phyloP scores from a whole-genome alignment of 169 alveolate species.

The Eimeria zaria region DNA sequence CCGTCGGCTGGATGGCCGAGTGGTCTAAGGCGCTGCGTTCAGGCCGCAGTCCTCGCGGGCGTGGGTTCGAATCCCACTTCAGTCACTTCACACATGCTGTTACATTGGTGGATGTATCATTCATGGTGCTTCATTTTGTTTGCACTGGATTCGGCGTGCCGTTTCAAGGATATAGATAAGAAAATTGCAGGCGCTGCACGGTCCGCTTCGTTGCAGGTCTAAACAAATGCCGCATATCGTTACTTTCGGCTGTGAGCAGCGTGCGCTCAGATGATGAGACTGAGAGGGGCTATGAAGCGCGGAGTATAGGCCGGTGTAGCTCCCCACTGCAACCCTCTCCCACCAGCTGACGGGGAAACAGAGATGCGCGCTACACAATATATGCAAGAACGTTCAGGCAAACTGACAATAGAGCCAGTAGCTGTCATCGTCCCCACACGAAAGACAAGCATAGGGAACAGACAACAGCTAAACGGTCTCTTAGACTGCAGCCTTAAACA shows the following conservation, averaged over 20 bases:
- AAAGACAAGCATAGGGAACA: not conserved
- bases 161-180: not conserved
- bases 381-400: not conserved
- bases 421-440: not conserved
- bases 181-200: not conserved
- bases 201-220: not conserved
- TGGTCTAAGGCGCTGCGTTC: conserved; percentile 99
- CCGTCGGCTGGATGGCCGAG: conserved; percentile 97
- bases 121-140: not conserved
- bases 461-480: not conserved
- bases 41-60: conserved; percentile 99
- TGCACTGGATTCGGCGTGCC: not conserved
- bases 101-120: not conserved
- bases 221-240: not conserved
- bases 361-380: not conserved
- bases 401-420: not conserved
- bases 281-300: not conserved
- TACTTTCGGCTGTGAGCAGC: not conserved
- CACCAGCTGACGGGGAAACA: not conserved
- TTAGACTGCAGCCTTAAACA: not conserved
- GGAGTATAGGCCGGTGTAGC: not conserved
- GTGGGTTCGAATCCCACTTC: conserved; percentile 99
- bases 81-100: not conserved
- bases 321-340: not conserved
- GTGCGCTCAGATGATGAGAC: not conserved